Percentiles rank a stretch among this genome's conserved stretches.
Conservation (phyloP, 2,329 filamentous ascomycete genomes). For the Byssochlamys sp. region DNA sequence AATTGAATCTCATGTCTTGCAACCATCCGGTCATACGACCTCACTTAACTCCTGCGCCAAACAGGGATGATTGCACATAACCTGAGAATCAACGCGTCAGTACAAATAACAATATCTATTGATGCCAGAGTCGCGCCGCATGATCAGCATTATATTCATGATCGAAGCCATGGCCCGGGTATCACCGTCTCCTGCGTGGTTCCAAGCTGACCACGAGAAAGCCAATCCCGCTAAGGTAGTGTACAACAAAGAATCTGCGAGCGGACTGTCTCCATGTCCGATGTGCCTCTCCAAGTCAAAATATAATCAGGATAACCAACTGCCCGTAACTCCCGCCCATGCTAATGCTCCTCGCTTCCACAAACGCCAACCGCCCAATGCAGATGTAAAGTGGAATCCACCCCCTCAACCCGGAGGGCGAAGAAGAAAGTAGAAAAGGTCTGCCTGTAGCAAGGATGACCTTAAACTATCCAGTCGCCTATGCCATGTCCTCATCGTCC, state of each 20-base stretch:
- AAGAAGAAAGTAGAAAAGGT: not conserved
- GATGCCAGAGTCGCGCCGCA: not conserved
- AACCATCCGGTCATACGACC: not conserved
- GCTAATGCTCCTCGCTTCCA: conserved; percentile 2
- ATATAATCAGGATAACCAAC: conserved; percentile 17
- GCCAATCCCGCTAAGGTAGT: conserved; percentile 21
- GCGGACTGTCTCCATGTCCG: conserved; percentile 10
- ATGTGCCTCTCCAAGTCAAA: conserved; percentile 16
- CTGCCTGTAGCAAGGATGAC: not conserved
- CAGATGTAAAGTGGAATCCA: not conserved
- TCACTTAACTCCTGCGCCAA: not conserved
- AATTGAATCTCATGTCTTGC: not conserved
- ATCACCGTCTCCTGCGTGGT: conserved; percentile 12
- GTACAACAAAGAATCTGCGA: conserved; percentile 23
- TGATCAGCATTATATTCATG: conserved; percentile 6
- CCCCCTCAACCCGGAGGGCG: not conserved
- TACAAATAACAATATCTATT: not conserved
- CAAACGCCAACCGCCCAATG: conserved; percentile 7
- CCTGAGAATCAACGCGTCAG: not conserved
- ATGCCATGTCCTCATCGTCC: conserved; percentile 46
- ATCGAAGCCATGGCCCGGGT: conserved; percentile 10
- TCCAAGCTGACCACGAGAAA: conserved; percentile 10
- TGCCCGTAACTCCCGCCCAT: conserved; percentile 43
- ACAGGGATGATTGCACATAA: not conserved
- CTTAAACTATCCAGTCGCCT: conserved; percentile 7